Conservation (phyloP, 1,284 basidiomycete species). For the Ceratobasidium papillatum region DNA sequence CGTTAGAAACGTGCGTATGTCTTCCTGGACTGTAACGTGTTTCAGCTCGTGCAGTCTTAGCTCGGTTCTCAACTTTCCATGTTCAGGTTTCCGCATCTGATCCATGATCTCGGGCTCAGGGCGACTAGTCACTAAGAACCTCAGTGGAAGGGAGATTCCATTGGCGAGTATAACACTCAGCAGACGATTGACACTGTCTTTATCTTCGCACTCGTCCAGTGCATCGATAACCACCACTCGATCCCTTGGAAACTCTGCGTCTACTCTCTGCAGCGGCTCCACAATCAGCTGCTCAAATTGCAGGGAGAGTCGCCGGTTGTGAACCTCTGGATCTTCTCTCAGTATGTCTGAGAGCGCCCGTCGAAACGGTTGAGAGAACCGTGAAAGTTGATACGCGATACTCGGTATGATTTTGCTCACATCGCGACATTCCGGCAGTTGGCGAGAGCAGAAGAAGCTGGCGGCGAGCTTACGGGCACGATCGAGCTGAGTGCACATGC, state of each 20-base stretch:
- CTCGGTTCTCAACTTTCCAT: not conserved
- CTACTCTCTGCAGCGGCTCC: not conserved
- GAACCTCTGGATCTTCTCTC: not conserved
- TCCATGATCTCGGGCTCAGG: not conserved
- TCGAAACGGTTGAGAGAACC: not conserved
- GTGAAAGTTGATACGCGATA: constrained; percentile 11
- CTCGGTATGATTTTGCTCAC: constrained; percentile 1
- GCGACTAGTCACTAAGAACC: not conserved
- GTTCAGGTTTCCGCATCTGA: not conserved
- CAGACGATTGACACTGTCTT: not conserved
- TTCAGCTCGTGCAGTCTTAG: not conserved
- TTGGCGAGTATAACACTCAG: not conserved
- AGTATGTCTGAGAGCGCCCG: not conserved
- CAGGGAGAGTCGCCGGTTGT: not conserved
- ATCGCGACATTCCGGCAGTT: not conserved
- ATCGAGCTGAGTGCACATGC: not conserved
- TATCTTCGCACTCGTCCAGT: constrained; percentile 17
- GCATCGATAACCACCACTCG: constrained; percentile 1
- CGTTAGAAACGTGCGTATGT: not conserved
- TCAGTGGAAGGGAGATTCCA: not conserved
- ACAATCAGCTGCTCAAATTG: constrained; percentile 4
- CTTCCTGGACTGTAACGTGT: not conserved
- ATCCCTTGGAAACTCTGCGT: not conserved
- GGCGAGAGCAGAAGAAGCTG: constrained; percentile 17
- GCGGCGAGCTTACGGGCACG: not conserved